Evolutionary conservation across 176 grass and related monocot genomes (phyloP), one percentile per base, ranked within the genome.

Genomic region (Miscanthus lutarioriparius): DNA sequence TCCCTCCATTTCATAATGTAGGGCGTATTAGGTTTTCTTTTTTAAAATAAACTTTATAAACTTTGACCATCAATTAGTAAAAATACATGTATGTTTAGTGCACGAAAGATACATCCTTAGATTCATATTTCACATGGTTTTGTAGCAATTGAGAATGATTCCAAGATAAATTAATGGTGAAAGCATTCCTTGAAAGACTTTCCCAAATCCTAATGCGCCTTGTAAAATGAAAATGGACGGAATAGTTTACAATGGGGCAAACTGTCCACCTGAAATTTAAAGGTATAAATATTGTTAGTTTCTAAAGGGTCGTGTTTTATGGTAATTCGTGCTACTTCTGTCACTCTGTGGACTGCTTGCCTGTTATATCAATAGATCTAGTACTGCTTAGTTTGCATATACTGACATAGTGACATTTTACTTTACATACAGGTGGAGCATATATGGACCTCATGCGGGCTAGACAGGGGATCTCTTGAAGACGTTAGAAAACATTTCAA

Each of bases 381-480:
- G 65, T 68, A 67, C 43, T 17, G 26, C 25, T 22, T 11, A 61
- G 8, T 61, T 62, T 43, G 51, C 41, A 81, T 44, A 62, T 19
- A 73, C 56, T 90, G 66, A 78, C 54, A 70, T 49, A 47, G 35
- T 28, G 27, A 17, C 15, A 64, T 23, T 10, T 65, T 40, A 13
- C 13, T 53, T 68, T 72, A 62, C 67, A 74, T 81, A 38, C 67
- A 94, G 95, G 90, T 95, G 65, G 91, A 86, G 75, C 67, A 89
- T 28, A 40, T 90, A 40, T 91, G 78, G 74, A 25, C 75, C 27
- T 80, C 73, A 87, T 95, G 95, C 62, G 90, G 84, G 33, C 51
- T 93, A 37, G 81, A 88, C 83, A 71, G 8, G 47, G 84, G 79
- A 80, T 74, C 70, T 79, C 79, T 87, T 85, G 56, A 91, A 75